Percentiles rank a stretch among this genome's conserved stretches.
phyloP scores from a whole-genome alignment of 495 filamentous ascomycete species.

The Pseudevernia furfuracea region DNA sequence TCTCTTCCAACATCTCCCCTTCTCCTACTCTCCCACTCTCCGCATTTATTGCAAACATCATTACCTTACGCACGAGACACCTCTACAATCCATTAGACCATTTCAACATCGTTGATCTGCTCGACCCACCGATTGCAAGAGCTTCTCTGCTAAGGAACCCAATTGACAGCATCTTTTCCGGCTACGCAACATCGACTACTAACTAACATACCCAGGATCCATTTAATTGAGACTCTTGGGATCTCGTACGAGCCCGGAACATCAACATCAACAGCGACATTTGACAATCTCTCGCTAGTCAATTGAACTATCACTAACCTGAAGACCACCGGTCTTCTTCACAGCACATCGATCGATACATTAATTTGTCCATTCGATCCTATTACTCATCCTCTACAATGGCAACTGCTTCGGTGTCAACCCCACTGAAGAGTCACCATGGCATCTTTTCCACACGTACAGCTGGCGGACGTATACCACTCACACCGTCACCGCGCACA shows the following conservation, averaged over 20 bases:
- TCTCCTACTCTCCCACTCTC: constrained; percentile 27
- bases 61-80: constrained; percentile 25
- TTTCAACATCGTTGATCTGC: constrained; percentile 24
- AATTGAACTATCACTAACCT: constrained; percentile 31
- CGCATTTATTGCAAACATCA: constrained; percentile 27
- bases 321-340: constrained; percentile 14
- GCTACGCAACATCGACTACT: constrained; percentile 35
- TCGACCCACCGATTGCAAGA: constrained; percentile 36
- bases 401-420: constrained; percentile 83
- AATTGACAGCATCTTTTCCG: constrained; percentile 42
- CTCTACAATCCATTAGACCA: constrained; percentile 37
- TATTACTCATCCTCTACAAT: constrained; percentile 47
- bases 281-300: constrained; percentile 28
- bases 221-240: constrained; percentile 60
- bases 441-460: constrained; percentile 87
- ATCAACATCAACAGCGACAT: constrained; percentile 26
- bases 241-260: constrained; percentile 33
- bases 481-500: constrained; percentile 81
- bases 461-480: constrained; percentile 86
- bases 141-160: constrained; percentile 31
- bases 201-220: constrained; percentile 52
- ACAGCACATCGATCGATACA: constrained; percentile 39
- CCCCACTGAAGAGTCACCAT: constrained; percentile 87
- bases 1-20: constrained; percentile 24
- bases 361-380: constrained; percentile 39